Evolutionary conservation across 495 filamentous ascomycete genomes (phyloP), one percentile per base, ranked within the genome.

Genomic region (Sordaria brevicollis): DNA sequence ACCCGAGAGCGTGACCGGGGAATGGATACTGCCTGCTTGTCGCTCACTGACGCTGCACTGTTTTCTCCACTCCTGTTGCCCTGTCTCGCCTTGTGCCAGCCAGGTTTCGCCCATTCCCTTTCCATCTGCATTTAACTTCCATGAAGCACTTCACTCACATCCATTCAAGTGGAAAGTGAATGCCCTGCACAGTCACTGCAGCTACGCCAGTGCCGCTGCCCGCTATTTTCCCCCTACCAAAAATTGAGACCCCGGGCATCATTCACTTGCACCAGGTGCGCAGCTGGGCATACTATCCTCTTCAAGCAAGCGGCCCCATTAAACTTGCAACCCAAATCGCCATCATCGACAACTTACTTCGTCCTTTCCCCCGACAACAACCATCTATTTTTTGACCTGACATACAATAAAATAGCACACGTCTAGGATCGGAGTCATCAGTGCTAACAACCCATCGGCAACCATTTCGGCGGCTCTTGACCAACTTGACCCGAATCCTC

Each of bases 51-150:
- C 49, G 49, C 49, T 57, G 13, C 25, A 57, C 21, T 5, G n/a
- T 57, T 68, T 71, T 68, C 65, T 66, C 69, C 66, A 35, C 69
- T 65, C 66, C 31, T 57, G 49, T 57, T 17, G 21, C 17, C 35
- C 67, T 68, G 21, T 35, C 49, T 62, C 36, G 33, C 41, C 70
- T 68, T 69, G 11, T 36, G 43, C 67, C 70, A 71, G 67, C 67
- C 67, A 69, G 65, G 70, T 71, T 71, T 71, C 70, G 70, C 29
- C 38, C 37, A 10, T 41, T 70, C 37, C 65, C 54, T 37, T 35
- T 70, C 43, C 35, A 65, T 38, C 15, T 19, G 41, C 41, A 49
- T 49, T 49, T 5, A 25, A n/a, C n/a, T n/a, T n/a, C n/a, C n/a
- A n/a, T n/a, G n/a, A n/a, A 49, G 41, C 41, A 49, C 41, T 57